These are phyloP conservation scores for Penicillium sp. DNA, from an alignment of 2,329 filamentous ascomycete genomes.

Conservation along the genomic window DNA sequence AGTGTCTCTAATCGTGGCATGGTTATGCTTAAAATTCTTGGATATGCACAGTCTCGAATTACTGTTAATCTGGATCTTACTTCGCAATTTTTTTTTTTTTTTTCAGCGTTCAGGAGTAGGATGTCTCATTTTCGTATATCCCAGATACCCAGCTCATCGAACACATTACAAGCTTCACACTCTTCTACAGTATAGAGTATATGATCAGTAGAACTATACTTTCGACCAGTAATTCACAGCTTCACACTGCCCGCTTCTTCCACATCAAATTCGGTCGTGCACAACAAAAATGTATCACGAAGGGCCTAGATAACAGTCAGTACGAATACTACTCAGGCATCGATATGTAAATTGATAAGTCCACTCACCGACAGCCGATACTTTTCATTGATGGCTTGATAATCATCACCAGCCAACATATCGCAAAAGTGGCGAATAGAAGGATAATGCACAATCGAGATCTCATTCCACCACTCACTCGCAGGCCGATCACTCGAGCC, in stretches of 20 bases:
- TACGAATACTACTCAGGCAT: neutral
- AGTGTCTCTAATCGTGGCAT: neutral
- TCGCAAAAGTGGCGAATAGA: conserved; percentile 62
- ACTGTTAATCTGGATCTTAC: neutral
- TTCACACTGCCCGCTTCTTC: conserved; percentile 29
- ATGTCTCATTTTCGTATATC: conserved; percentile 2
- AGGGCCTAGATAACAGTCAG: conserved; percentile 37
- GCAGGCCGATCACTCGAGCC: conserved; percentile 21
- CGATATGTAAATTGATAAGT: too few species aligned
- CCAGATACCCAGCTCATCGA: conserved; percentile 15
- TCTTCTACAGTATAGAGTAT: neutral
- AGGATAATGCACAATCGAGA: conserved; percentile 66
- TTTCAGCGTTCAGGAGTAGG: neutral
- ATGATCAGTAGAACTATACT: too few species aligned
- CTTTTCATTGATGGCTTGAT: conserved; percentile 58
- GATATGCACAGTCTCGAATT: neutral
- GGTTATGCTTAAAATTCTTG: neutral
- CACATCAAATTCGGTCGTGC: conserved; percentile 53
- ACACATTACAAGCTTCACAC: neutral
- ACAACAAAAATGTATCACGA: conserved; percentile 55
- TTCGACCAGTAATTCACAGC: conserved; percentile 16
- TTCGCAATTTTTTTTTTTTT: neutral
- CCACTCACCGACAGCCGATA: conserved; percentile 47
- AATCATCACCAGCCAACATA: conserved; percentile 59
- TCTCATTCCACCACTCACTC: conserved; percentile 58